Base-by-base conservation (phyloP, 2,329 filamentous ascomycete genomes). In the Lachnellula hyalina region DNA sequence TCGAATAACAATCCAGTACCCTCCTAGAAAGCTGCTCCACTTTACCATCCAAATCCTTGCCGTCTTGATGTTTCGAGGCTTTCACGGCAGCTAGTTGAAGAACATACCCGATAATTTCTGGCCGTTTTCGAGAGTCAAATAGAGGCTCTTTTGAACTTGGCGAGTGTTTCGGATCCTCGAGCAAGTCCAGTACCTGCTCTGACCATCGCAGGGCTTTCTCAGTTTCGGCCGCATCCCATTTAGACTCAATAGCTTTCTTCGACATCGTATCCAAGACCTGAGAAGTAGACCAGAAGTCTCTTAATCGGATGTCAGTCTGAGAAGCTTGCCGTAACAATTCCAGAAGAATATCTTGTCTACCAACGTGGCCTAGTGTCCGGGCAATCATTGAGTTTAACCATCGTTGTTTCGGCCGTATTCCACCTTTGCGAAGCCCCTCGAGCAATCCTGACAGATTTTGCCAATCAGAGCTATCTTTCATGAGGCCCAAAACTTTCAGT, bases 31-130 rank as follows among this genome's bases (percentile, higher is more conserved):
- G 77, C 38, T 64, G 65, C 23, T 62, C 61, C 28, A 77, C 75
- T 32, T 71, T 67, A 4, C 67, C 68, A 23, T 66, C 66, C n/a
- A 65, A 59, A 59, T 78, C 75, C 36, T 71, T 70, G 2, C 71
- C 71, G 4, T 60, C 68, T 19, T 63, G 59, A 35, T 72, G 59
- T 28, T 70, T 67, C n/a, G 72, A 38, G 3, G 74, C 71, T 40
- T 68, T 67, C n/a, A 73, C 70, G 25, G 76, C 74, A 57, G 70
- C 70, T 15, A 80, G 64, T 50, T 77, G 72, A 7, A 79, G 65
- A 17, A 77, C 56, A 2, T 71, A 64, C 9, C 36, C 48, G 17
- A 42, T n/a, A 11, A 42, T 6, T 23, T 72, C 70, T 1, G 75
- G 73, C 52, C 68, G 66, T 46, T 62, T 63, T 58, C 73, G 72